Base-by-base conservation (phyloP, 768 basidiomycete species). In the Pleurotus cornucopiae region DNA sequence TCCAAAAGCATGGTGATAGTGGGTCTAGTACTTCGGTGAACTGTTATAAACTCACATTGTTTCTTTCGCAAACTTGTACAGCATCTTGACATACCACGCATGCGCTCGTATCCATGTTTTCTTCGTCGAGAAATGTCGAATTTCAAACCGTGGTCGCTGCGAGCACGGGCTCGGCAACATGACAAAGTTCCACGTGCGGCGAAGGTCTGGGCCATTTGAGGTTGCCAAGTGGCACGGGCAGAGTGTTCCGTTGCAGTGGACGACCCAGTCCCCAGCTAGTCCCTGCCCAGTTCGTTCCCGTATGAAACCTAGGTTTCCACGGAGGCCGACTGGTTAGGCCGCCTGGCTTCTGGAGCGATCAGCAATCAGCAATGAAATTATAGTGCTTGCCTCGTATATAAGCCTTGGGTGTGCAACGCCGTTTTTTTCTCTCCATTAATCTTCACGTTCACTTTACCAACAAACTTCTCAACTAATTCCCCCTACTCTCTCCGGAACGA, bases 231-330 rank as follows among this genome's bases (percentile, higher is more conserved):
- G 13, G 46, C 20, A 41, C 51, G 51, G 51, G 38, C 34, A 40
- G 11, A 18, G 12, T 14, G 11, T 20, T 40, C 51, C 51, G 51
- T 41, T 23, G 14, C 4, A 1, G 12, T 26, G 38, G 25, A 21
- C 13, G 38, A 39, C 51, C n/a, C 51, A 40, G 51, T 30, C 16
- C 38, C 37, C 37, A 52, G 7, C 51, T 21, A 52, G 51, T 40
- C 38, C 51, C 51, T 52, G 51, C 51, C 51, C 38, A 52, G 51
- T 39, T 16, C 26, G 51, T n/a, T 52, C 51, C 37, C 37, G 51
- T 39, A 40, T 23, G 37, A n/a, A 39, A 52, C 51, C 51, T 41
- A 40, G 39, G 51, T 20, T 26, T 43, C 41, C 14, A n/a, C 41
- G 9, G 41, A 5, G 20, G 21, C 48, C 34, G 48, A 30, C 48